Evolutionary conservation across 2,329 filamentous ascomycete species (phyloP).

Genomic region (Boeremia lycopersici): DNA sequence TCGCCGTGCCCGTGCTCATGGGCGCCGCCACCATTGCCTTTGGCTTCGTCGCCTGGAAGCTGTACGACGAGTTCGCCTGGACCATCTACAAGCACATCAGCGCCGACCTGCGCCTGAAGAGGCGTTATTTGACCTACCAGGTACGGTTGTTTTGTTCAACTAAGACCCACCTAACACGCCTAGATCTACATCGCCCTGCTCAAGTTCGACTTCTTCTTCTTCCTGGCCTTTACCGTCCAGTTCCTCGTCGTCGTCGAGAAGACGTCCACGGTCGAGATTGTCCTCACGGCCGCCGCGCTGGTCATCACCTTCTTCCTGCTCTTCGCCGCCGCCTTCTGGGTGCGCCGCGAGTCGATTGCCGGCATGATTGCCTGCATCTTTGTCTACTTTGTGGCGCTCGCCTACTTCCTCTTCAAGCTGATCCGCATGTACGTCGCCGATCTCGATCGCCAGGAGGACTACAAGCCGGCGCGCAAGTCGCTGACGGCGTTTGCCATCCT

Average conservation of each 20-base stretch:
- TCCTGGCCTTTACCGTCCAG: slow-evolving; percentile 97
- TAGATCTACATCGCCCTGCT: slow-evolving; percentile 97
- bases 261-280: slow-evolving; percentile 74
- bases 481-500: slow-evolving; percentile 94
- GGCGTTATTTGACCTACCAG: slow-evolving; percentile 95
- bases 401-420: slow-evolving; percentile 98
- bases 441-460: slow-evolving; percentile 57
- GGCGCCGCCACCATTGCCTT: slow-evolving; percentile 75
- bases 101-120: slow-evolving; percentile 95
- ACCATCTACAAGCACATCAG: slow-evolving; percentile 99
- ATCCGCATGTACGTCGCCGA: slow-evolving; percentile 85
- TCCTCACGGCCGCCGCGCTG: slow-evolving; percentile 85
- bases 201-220: slow-evolving; percentile 99
- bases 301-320: slow-evolving; percentile 91
- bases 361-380: slow-evolving; percentile 81
- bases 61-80: slow-evolving; percentile 99
- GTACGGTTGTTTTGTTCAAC: too few relatives aligned
- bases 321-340: slow-evolving; percentile 82
- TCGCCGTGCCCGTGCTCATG: slow-evolving; percentile 85
- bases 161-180: slow-evolving; percentile 30
- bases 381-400: slow-evolving; percentile 85
- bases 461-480: slow-evolving; percentile 79
- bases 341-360: slow-evolving; percentile 76
- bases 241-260: slow-evolving; percentile 88
- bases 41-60: slow-evolving; percentile 83